A percentile compares a stretch with the other conserved stretches of the same genome.
These are phyloP conservation scores for Emergomyces africanus DNA, from an alignment of 2,329 filamentous ascomycete species.

Conservation along the genomic window DNA sequence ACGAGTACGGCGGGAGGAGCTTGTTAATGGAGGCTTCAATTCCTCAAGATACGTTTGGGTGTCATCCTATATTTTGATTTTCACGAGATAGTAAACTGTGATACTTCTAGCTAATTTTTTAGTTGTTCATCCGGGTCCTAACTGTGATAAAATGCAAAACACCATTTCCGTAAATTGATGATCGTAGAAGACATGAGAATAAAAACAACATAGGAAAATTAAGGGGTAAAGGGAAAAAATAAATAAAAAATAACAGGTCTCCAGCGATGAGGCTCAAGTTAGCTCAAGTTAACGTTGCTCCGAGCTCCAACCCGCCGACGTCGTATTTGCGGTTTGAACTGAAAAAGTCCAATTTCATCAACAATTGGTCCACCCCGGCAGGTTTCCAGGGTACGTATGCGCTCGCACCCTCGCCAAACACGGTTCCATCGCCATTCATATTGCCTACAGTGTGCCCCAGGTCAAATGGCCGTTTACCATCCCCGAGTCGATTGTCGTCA, in stretches of 20 bases:
- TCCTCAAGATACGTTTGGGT: no score
- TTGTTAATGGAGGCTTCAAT: neutral
- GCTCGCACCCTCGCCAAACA: slow-evolving; percentile 17
- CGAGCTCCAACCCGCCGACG: slow-evolving; percentile 4
- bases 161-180: neutral
- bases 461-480: slow-evolving; percentile 25
- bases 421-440: slow-evolving; percentile 21
- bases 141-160: neutral
- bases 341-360: slow-evolving; percentile 76
- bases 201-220: neutral
- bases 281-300: neutral
- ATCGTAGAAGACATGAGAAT: neutral
- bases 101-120: neutral
- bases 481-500: slow-evolving; percentile 40
- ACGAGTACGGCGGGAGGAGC: neutral
- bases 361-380: slow-evolving; percentile 66
- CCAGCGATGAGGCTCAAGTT: neutral
- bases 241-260: neutral
- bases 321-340: slow-evolving; percentile 13
- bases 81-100: neutral
- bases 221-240: neutral
- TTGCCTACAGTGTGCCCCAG: slow-evolving; percentile 17
- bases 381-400: slow-evolving; percentile 58
- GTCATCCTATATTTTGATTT: neutral
- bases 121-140: neutral